Evolutionary conservation across 2,329 filamentous ascomycete species (phyloP).

Genomic region (Epicoccum nigrum): DNA sequence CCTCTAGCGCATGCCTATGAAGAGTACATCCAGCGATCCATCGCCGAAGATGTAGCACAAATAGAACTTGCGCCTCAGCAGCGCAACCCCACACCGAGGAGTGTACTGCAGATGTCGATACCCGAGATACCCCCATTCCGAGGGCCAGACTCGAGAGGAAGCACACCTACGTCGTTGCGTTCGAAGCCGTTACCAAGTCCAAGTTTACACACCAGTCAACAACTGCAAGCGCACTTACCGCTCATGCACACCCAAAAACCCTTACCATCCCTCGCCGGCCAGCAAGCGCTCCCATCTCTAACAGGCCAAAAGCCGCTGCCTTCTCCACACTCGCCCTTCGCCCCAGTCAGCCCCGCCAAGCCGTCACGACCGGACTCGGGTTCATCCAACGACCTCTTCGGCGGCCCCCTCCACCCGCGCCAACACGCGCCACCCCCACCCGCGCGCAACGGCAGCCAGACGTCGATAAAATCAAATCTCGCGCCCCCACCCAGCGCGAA

Average conservation of each 20-base stretch:
- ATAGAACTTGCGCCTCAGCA: slow-evolving; percentile 47
- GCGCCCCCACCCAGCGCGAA: slow-evolving; percentile 24
- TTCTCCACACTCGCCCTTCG: slow-evolving; percentile 31
- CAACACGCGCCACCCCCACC: slow-evolving; percentile 2
- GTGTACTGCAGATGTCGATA: slow-evolving; percentile 41
- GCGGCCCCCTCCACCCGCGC: slow-evolving; percentile 25
- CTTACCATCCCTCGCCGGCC: slow-evolving; percentile 27
- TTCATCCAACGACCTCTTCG: slow-evolving; percentile 39
- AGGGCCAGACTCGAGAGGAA: slow-evolving; percentile 26
- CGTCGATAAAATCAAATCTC: background rate
- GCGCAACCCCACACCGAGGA: slow-evolving; percentile 38
- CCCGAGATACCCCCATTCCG: slow-evolving; percentile 45
- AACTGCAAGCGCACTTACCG: too few relatives aligned
- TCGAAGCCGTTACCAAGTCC: slow-evolving; percentile 32
- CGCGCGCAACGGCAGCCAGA: slow-evolving; percentile 6
- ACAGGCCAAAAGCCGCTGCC: slow-evolving; percentile 35
- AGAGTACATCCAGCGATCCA: slow-evolving; percentile 56
- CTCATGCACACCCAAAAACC: slow-evolving; percentile 20
- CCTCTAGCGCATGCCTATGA: slow-evolving; percentile 48
- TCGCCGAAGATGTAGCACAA: slow-evolving; percentile 49
- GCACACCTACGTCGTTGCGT: slow-evolving; percentile 19
- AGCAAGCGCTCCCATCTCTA: slow-evolving; percentile 35
- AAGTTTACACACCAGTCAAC: slow-evolving; percentile 8
- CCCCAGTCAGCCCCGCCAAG: slow-evolving; percentile 24
- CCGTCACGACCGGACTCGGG: slow-evolving; percentile 29